Evolutionary conservation across 192 early-diverging fungal genomes (phyloP).

Genomic region (Coemansia sp.): DNA sequence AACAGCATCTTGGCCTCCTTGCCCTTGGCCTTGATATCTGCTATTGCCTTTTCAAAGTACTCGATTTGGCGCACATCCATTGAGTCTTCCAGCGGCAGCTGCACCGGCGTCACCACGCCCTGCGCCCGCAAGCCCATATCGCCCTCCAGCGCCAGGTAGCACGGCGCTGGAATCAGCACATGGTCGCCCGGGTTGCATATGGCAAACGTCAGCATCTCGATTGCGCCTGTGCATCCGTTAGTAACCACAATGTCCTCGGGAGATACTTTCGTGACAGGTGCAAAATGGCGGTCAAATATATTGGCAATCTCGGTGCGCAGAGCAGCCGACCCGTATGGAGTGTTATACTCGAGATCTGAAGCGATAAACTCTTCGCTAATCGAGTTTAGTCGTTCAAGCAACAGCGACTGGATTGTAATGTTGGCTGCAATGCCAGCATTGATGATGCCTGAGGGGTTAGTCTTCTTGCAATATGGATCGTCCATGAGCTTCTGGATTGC

Average conservation of each 20-base stretch:
- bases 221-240: conserved; percentile 65
- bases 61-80: conserved; percentile 53
- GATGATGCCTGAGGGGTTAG: conserved; percentile 70
- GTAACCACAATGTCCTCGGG: conserved; percentile 59
- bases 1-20: conserved; percentile 52
- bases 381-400: conserved; percentile 56
- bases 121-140: conserved; percentile 57
- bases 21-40: conserved; percentile 53
- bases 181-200: conserved; percentile 70
- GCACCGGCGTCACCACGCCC: conserved; percentile 54
- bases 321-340: conserved; percentile 53
- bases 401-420: conserved; percentile 55
- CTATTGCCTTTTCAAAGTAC: conserved; percentile 41
- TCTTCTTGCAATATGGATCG: conserved; percentile 41
- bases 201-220: conserved; percentile 63
- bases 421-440: conserved; percentile 84
- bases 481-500: conserved; percentile 16
- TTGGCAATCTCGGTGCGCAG: conserved; percentile 61
- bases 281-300: conserved; percentile 66
- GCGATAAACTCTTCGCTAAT: conserved; percentile 19
- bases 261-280: conserved; percentile 42
- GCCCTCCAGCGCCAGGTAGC: conserved; percentile 71
- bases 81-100: conserved; percentile 45
- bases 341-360: conserved; percentile 45
- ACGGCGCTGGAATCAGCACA: conserved; percentile 71